Conservation (phyloP, 2,329 filamentous ascomycete species). For the Gnomoniopsis sp. region DNA sequence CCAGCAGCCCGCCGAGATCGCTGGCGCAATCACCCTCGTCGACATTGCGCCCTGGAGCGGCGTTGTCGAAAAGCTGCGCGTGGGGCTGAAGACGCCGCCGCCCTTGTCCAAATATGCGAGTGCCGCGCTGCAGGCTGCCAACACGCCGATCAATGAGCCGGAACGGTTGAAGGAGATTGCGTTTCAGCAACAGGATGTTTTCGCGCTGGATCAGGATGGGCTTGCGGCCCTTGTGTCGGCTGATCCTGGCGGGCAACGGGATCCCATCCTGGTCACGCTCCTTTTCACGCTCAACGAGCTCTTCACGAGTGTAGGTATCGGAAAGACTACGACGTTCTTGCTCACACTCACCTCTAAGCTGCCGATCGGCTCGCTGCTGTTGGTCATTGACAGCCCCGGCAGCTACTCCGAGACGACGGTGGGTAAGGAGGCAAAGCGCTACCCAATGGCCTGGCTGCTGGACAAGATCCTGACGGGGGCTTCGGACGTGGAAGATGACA, state of each 20-base stretch:
- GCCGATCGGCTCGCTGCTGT: conserved; percentile 60
- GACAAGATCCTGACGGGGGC: conserved; percentile 69
- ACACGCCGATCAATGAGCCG: conserved; percentile 39
- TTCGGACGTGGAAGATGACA: conserved; percentile 69
- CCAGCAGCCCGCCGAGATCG: conserved; percentile 12
- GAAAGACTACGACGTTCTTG: conserved; percentile 74
- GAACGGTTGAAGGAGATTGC: conserved; percentile 33
- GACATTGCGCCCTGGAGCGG: conserved; percentile 77
- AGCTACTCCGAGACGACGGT: conserved; percentile 83
- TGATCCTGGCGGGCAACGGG: conserved; percentile 24
- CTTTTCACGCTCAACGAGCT: conserved; percentile 97
- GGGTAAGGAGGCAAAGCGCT: conserved; percentile 60
- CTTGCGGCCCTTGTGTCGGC: conserved; percentile 31
- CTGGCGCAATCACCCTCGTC: conserved; percentile 57
- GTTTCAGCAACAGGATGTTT: conserved; percentile 48
- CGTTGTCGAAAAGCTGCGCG: conserved; percentile 57
- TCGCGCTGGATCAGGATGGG: conserved; percentile 35
- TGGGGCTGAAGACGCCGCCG: conserved; percentile 50
- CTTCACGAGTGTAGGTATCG: conserved; percentile 70
- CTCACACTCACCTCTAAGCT: conserved; percentile 61
- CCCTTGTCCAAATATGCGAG: conserved; percentile 30
- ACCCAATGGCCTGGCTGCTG: conserved; percentile 92
- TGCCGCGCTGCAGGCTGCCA: conserved; percentile 38
- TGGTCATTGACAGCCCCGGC: conserved; percentile 90
- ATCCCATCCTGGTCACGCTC: conserved; percentile 63